Evolutionary conservation across 2,329 filamentous ascomycete species (phyloP).

Genomic region (Sporothrix protearum): DNA sequence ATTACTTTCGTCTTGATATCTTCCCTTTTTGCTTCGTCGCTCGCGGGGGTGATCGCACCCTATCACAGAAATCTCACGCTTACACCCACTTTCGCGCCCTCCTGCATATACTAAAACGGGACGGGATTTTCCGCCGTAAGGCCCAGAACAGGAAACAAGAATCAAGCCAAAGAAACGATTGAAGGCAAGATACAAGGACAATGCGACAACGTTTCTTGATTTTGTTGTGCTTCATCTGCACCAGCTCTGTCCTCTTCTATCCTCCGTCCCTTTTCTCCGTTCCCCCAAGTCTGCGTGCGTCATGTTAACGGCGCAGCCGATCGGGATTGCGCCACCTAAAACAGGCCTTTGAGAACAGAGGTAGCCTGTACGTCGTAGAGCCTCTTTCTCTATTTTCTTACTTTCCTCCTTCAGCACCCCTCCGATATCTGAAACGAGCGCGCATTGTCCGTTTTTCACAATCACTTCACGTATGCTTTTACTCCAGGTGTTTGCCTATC

Average conservation of each 20-base stretch:
- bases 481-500: background rate
- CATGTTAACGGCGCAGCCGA: slow-evolving; percentile 1
- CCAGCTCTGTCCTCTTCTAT: background rate
- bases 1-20: background rate
- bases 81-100: background rate
- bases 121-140: slow-evolving; percentile 4
- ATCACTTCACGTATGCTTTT: background rate
- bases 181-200: background rate
- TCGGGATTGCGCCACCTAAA: slow-evolving; percentile 4
- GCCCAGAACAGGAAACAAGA: background rate
- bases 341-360: background rate
- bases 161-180: background rate
- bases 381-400: background rate
- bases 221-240: background rate
- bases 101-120: slow-evolving; percentile 11
- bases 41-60: background rate
- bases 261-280: background rate
- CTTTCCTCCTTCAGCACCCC: background rate
- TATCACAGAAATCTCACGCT: background rate
- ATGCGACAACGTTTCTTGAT: slow-evolving; percentile 7
- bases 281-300: background rate
- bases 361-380: background rate
- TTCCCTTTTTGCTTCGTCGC: background rate
- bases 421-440: slow-evolving; percentile 2
- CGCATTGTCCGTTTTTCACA: background rate